A percentile compares a stretch with the other conserved stretches of the same genome.
These are phyloP conservation scores for Rhodotorula sp. DNA, from an alignment of 1,284 basidiomycete species.

Conservation along the genomic window DNA sequence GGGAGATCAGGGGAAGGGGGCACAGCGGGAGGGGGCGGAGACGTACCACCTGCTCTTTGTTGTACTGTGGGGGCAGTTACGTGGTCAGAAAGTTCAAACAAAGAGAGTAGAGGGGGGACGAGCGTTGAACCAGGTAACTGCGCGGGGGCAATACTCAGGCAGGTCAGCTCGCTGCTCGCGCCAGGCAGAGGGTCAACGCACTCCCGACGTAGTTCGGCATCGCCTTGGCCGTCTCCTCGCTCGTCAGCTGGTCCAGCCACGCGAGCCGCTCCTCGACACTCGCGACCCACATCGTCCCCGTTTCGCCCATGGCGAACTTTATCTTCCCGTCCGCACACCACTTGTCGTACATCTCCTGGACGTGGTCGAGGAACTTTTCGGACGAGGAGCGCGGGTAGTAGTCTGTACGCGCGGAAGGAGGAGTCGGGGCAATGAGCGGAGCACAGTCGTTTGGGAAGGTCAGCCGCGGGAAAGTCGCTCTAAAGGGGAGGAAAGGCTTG, in stretches of 20 bases:
- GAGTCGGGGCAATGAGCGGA: too few relatives aligned
- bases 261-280: slow-evolving; percentile 42
- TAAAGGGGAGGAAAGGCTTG: background rate
- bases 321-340: slow-evolving; percentile 36
- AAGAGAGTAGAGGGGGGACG: background rate
- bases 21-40: background rate
- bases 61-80: background rate
- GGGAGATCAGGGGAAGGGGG: background rate
- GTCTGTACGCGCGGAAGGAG: background rate
- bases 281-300: slow-evolving; percentile 39
- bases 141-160: background rate
- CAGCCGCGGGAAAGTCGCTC: background rate
- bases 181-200: background rate
- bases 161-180: background rate
- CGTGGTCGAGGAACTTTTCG: slow-evolving; percentile 11
- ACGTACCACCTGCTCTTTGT: slow-evolving; percentile 5
- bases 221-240: slow-evolving; percentile 38
- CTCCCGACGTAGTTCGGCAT: slow-evolving; percentile 43
- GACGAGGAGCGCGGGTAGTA: slow-evolving; percentile 7
- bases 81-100: background rate
- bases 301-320: slow-evolving; percentile 52
- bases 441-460: background rate
- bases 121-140: slow-evolving; percentile 11
- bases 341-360: slow-evolving; percentile 48
- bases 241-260: slow-evolving; percentile 46